Base-by-base conservation (phyloP, 1,139 yeast species). In the Arxiozyma bovina region DNA sequence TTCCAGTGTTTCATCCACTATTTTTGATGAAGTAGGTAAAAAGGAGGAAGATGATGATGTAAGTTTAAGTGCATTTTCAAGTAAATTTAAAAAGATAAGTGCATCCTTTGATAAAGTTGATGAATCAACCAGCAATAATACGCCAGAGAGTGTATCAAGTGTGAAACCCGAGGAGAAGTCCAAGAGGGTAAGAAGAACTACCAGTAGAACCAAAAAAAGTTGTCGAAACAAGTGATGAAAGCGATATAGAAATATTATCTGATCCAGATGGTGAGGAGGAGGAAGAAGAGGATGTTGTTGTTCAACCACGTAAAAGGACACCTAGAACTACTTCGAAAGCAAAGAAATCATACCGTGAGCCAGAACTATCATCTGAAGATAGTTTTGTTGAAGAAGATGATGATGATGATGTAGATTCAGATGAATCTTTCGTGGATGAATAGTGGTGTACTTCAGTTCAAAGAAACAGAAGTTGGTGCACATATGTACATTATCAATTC, bases 11-110 rank as follows among this genome's bases (percentile, higher is more conserved):
- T 42, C 61, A 9, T 46, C 56, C 12, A 59, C 66, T 2, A 53
- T 63, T 23, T 61, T 62, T 50, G 64, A 62, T 50, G 54, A 54
- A 20, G 50, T 42, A 21, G 51, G 50, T 11, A 60, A 58, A 43
- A 44, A 53, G 42, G 47, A 54, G 47, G 18, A 59, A 54, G 38
- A 61, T 43, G 61, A 56, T 15, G 54, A 51, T 9, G 57, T 57
- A 15, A 66, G 62, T 17, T 56, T 71, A 50, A 60, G 70, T 52
- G 52, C 62, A 6, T 66, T 67, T 43, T 65, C 70, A 1, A 64
- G 60, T 53, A 66, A 61, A 50, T 68, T 68, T 52, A 68, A 65
- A 48, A 62, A 66, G 54, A 51, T 64, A 5, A 59, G 60, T 54
- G 64, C 60, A 22, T 56, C 57, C 8, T 68, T 66, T 50, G 69